Base-by-base conservation (phyloP, 441 rosid genomes). In the Adansonia grandidieri region DNA sequence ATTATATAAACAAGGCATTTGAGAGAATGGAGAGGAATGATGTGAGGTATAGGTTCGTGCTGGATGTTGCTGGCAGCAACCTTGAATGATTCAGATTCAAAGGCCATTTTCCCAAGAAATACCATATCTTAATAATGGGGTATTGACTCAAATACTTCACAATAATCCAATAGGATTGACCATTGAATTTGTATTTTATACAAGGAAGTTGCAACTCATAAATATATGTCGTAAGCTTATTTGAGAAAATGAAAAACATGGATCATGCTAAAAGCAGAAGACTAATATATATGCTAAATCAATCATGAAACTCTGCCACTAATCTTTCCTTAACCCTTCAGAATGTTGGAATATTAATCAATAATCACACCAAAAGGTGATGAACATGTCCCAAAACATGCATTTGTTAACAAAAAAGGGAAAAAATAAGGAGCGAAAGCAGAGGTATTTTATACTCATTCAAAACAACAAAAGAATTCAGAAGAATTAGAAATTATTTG, bases 21-120 rank as follows among this genome's bases (percentile, higher is more conserved):
- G 84, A 86, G 76, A 81, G 87, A 74, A 84, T 84, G 74, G 88
- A 82, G 76, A 83, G 28, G 84, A 90, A 87, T 65, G 90, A 87
- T 61, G 87, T 79, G 14, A 80, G 86, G 71, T 80, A 81, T 20
- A 79, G 89, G 80, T 86, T 88, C 64, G 89, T 87, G 64, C 70
- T 82, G 17, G 89, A 88, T 48, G 84, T 80, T 40, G 87, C 85
- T 1, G 83, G 87, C 73, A 81, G 86, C 80, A 78, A 84, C 60
- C 80, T 79, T 3, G 77, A 81, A 32, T 73, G 66, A 79, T 45
- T 19, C 47, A 53, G 42, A 50, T 6, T 7, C 47, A 44, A 7
- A 45, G 0, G 19, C 54, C 60, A 70, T 22, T 70, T 15, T 22
- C 73, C 19, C 6, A 37, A 45, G 32, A 19, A 44, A 44, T 67